Conservation (phyloP, 345 rosid species). For the Pistacia atlantica region DNA sequence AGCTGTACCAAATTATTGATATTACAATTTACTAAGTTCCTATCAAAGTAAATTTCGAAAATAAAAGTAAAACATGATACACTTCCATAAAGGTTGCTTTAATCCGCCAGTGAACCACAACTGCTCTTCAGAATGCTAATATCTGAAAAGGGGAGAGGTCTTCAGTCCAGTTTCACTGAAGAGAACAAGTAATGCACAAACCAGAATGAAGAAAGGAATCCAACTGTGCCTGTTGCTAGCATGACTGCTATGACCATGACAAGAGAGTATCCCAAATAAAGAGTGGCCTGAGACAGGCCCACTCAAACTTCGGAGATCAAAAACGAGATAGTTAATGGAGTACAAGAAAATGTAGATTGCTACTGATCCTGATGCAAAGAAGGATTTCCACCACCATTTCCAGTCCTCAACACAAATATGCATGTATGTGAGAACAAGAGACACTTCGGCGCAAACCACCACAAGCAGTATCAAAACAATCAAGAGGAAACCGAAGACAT, state of each 20-base stretch:
- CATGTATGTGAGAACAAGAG: conserved; percentile 73
- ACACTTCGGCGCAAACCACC: conserved; percentile 76
- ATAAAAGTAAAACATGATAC: conserved; percentile 7
- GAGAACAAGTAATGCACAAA: conserved; percentile 79
- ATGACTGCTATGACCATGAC: conserved; percentile 72
- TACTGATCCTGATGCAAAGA: conserved; percentile 79
- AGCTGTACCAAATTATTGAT: conserved; percentile 31
- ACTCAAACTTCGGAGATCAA: conserved; percentile 63
- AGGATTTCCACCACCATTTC: conserved; percentile 85
- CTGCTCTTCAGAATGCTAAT: background rate
- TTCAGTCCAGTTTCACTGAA: conserved; percentile 70
- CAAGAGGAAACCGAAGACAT: conserved; percentile 66
- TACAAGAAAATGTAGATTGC: conserved; percentile 69
- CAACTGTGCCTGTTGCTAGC: conserved; percentile 72
- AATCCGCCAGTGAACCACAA: background rate
- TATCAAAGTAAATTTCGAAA: conserved; percentile 18
- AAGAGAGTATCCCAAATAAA: conserved; percentile 68
- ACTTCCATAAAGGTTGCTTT: background rate
- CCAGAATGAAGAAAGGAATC: conserved; percentile 77
- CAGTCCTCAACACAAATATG: conserved; percentile 78
- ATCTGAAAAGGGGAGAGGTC: conserved; percentile 1
- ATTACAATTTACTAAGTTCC: conserved; percentile 36
- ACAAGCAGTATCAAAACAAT: conserved; percentile 64
- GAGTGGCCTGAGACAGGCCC: conserved; percentile 73
- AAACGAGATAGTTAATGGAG: conserved; percentile 65